Evolutionary conservation across 768 basidiomycete species (phyloP).

Genomic region (Agrocybe pediades): DNA sequence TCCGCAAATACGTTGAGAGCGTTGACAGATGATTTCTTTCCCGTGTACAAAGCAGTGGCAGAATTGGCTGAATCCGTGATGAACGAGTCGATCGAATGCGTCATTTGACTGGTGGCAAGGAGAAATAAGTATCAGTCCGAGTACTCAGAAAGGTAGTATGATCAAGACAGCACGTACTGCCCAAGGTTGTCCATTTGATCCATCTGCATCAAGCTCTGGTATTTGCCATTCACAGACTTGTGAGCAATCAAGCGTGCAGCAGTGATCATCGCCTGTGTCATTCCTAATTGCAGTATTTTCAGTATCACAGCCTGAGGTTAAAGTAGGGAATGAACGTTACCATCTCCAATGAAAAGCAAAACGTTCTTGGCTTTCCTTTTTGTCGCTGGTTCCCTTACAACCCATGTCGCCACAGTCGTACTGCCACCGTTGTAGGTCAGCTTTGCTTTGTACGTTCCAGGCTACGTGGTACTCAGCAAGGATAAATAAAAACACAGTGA

Average conservation of each 20-base stretch:
- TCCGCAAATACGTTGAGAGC: constrained; percentile 44
- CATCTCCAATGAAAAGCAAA: constrained; percentile 48
- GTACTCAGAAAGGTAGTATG: no score
- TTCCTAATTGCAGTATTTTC: no score
- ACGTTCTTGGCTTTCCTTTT: constrained; percentile 43
- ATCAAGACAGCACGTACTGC: constrained; percentile 33
- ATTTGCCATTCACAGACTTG: constrained; percentile 47
- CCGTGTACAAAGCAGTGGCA: constrained; percentile 45
- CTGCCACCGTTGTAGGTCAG: constrained; percentile 35
- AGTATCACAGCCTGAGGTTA: no score
- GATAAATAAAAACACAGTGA: background rate
- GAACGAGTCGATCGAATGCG: constrained; percentile 47
- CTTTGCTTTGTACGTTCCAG: constrained; percentile 40
- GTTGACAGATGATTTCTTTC: constrained; percentile 45
- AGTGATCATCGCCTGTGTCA: constrained; percentile 51
- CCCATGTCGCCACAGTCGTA: constrained; percentile 40
- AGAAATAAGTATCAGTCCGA: background rate
- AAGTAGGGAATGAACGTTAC: constrained; percentile 20
- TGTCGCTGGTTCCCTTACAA: constrained; percentile 34
- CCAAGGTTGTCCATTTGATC: constrained; percentile 48
- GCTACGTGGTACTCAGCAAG: constrained; percentile 19
- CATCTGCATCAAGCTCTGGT: constrained; percentile 49
- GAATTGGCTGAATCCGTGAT: constrained; percentile 52
- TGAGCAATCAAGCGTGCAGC: constrained; percentile 46
- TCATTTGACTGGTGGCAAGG: constrained; percentile 45